Percentiles rank a stretch among this genome's conserved stretches.
phyloP scores from a whole-genome alignment of 139 green algal genomes.

The Penium margaritaceum region DNA sequence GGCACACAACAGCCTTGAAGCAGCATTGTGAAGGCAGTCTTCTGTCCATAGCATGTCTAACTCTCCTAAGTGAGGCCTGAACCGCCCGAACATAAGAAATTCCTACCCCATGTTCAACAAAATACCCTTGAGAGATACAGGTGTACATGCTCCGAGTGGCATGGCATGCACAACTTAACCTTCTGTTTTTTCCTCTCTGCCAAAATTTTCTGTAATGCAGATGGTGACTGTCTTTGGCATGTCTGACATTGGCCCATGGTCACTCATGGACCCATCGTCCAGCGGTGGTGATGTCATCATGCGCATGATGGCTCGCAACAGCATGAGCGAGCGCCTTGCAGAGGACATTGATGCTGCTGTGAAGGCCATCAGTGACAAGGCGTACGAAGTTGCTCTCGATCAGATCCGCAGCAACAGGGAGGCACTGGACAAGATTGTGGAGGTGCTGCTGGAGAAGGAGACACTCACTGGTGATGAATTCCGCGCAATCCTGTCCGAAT shows the following conservation, averaged over 20 bases:
- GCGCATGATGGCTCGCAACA: slow-evolving; percentile 96
- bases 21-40: too few species aligned
- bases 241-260: slow-evolving; percentile 91
- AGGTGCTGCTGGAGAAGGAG: slow-evolving; percentile 91
- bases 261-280: slow-evolving; percentile 74
- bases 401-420: slow-evolving; percentile 52
- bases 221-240: slow-evolving; percentile 99
- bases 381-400: slow-evolving; percentile 49
- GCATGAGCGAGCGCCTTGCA: slow-evolving; percentile 89
- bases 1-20: too few species aligned
- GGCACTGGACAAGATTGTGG: slow-evolving; percentile 85
- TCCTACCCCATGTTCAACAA: too few species aligned
- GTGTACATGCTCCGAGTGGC: too few species aligned
- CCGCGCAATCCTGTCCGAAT: slow-evolving; percentile 74
- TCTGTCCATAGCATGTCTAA: too few species aligned
- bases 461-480: slow-evolving; percentile 86
- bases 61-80: too few species aligned
- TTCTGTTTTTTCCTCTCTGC: too few species aligned
- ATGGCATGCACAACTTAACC: too few species aligned
- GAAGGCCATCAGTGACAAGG: slow-evolving; percentile 72
- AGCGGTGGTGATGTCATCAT: slow-evolving; percentile 90
- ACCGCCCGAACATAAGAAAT: too few species aligned
- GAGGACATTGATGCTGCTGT: slow-evolving; percentile 83
- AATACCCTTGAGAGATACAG: too few species aligned
- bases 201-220: too few species aligned